Evolutionary conservation across 768 basidiomycete species (phyloP).

Genomic region (Tremella yokohamensis): DNA sequence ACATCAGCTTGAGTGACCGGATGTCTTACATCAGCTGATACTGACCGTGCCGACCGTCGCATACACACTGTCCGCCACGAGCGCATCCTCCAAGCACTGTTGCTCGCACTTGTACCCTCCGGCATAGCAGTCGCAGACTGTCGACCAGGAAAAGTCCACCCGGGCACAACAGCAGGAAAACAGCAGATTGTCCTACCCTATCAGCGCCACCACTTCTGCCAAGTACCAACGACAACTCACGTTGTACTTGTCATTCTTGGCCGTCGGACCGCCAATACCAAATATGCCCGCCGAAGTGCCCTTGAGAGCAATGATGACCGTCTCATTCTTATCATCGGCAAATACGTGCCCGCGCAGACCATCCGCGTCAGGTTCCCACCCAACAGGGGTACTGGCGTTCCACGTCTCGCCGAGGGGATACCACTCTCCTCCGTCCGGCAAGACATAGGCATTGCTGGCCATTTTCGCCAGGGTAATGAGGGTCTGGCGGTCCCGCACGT

Average conservation of each 20-base stretch:
- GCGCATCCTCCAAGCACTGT: constrained; percentile 71
- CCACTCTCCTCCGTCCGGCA: constrained; percentile 64
- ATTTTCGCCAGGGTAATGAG: constrained; percentile 80
- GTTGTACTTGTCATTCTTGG: constrained; percentile 84
- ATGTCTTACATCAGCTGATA: constrained; percentile 6
- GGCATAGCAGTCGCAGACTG: constrained; percentile 84
- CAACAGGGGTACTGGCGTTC: constrained; percentile 68
- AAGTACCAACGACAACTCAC: constrained; percentile 30
- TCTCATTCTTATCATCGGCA: constrained; percentile 60
- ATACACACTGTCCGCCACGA: constrained; percentile 78
- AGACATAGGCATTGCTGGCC: constrained; percentile 75
- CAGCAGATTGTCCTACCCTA: constrained; percentile 69
- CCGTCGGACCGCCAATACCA: constrained; percentile 74
- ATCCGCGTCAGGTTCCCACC: constrained; percentile 86
- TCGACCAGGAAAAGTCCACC: constrained; percentile 88
- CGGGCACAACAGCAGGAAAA: constrained; percentile 94
- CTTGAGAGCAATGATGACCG: constrained; percentile 82
- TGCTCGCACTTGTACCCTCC: constrained; percentile 73
- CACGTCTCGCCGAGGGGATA: constrained; percentile 61
- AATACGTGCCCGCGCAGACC: constrained; percentile 82
- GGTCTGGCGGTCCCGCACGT: constrained; percentile 68
- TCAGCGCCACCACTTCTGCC: background rate
- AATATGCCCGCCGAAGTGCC: constrained; percentile 79
- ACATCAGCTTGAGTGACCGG: constrained; percentile 13
- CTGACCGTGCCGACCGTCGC: constrained; percentile 79